These are phyloP conservation scores for Magnusiomyces tetraspermus DNA, from an alignment of 1,139 yeast species.

Conservation along the genomic window DNA sequence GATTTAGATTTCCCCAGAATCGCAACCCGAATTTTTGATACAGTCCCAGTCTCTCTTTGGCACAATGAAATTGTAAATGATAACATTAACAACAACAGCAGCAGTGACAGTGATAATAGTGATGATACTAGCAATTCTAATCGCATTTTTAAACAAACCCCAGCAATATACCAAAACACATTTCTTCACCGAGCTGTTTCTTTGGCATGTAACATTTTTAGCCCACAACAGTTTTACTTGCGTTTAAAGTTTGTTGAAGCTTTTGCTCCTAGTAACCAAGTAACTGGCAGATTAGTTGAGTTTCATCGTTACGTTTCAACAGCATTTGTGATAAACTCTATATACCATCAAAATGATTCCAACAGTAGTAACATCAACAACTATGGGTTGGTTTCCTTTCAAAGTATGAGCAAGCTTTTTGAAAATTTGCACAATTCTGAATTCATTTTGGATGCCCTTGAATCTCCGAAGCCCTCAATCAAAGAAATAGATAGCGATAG, in stretches of 20 bases:
- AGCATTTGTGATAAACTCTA: neutral
- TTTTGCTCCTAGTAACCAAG: neutral
- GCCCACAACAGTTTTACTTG: neutral
- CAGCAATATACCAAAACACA: neutral
- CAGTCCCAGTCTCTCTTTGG: neutral
- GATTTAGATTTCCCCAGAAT: neutral
- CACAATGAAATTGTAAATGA: neutral
- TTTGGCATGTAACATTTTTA: neutral
- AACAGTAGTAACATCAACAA: neutral
- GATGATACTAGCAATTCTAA: neutral
- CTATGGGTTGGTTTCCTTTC: neutral
- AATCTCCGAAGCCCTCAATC: neutral
- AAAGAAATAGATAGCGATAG: neutral
- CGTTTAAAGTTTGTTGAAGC: constrained; percentile 1
- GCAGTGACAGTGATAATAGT: too few relatives aligned
- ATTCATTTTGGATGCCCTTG: neutral
- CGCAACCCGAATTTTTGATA: neutral
- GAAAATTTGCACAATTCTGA: neutral
- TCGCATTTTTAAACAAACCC: neutral
- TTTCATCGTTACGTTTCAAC: neutral
- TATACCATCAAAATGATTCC: neutral
- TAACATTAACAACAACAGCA: too few relatives aligned
- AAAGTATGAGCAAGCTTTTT: too few relatives aligned
- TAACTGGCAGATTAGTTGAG: neutral
- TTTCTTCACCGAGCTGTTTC: neutral